phyloP scores from a whole-genome alignment of 371 early-diverging fungal genomes.

The Fennellomyces sp. region DNA sequence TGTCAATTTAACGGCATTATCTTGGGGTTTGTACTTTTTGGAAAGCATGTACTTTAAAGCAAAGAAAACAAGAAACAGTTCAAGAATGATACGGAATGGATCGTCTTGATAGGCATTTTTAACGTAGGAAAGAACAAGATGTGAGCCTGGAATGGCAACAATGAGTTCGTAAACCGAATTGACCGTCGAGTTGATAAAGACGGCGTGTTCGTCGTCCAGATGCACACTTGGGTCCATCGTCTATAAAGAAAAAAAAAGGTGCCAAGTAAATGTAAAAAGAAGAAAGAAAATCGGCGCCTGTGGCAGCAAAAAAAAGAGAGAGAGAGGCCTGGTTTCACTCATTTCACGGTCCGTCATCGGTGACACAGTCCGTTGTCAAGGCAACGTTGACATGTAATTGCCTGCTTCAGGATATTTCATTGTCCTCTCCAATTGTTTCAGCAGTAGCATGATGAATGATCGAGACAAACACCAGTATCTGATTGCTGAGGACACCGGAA shows the following conservation, averaged over 20 bases:
- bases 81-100: conserved; percentile 90
- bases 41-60: conserved; percentile 88
- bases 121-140: conserved; percentile 79
- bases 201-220: conserved; percentile 30
- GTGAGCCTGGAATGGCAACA: conserved; percentile 74
- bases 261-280: neutral
- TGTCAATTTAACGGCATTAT: conserved; percentile 80
- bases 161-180: conserved; percentile 43
- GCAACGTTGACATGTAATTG: too few species aligned
- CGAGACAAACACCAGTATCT: too few species aligned
- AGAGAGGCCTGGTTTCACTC: too few species aligned
- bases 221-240: conserved; percentile 6
- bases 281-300: neutral
- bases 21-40: conserved; percentile 85
- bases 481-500: too few species aligned
- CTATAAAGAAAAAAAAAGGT: neutral
- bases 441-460: too few species aligned
- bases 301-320: neutral
- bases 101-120: conserved; percentile 96
- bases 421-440: too few species aligned
- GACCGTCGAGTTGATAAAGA: conserved; percentile 50
- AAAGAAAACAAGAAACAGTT: conserved; percentile 84
- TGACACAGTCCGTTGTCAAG: neutral
- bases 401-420: too few species aligned
- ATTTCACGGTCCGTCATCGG: neutral